Evolutionary conservation across 495 filamentous ascomycete species (phyloP).

Genomic region (Parathielavia appendiculata): DNA sequence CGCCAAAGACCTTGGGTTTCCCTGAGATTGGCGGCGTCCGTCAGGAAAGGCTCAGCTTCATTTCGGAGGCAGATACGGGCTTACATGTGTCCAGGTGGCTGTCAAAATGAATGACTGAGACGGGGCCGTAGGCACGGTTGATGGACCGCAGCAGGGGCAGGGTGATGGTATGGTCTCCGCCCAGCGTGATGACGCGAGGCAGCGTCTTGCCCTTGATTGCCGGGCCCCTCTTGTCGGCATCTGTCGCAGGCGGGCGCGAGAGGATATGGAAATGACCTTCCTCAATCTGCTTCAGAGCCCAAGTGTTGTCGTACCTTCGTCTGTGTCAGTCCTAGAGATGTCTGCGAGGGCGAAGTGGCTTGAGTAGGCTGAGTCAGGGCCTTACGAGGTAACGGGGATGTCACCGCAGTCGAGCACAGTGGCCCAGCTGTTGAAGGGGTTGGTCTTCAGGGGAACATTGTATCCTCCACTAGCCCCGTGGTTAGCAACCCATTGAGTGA

Average conservation of each 20-base stretch:
- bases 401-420: constrained; percentile 79
- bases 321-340: background rate
- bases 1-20: constrained; percentile 58
- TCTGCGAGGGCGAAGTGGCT: no score
- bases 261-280: constrained; percentile 54
- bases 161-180: constrained; percentile 80
- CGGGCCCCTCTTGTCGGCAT: constrained; percentile 44
- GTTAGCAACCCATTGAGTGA: background rate
- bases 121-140: constrained; percentile 69
- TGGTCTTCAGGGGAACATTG: constrained; percentile 73
- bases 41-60: constrained; percentile 20
- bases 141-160: constrained; percentile 72
- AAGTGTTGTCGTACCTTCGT: constrained; percentile 55
- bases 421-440: constrained; percentile 74
- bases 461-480: constrained; percentile 54
- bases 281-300: constrained; percentile 77
- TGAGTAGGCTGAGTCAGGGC: background rate
- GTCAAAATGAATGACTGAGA: constrained; percentile 85
- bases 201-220: constrained; percentile 49
- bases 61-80: constrained; percentile 38
- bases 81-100: constrained; percentile 73
- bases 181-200: constrained; percentile 65
- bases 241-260: constrained; percentile 46
- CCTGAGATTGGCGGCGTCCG: constrained; percentile 37
- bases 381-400: constrained; percentile 70